Evolutionary conservation across 2,329 filamentous ascomycete genomes (phyloP), one percentile per base, ranked within the genome.

Genomic region (Colletotrichum sp.): DNA sequence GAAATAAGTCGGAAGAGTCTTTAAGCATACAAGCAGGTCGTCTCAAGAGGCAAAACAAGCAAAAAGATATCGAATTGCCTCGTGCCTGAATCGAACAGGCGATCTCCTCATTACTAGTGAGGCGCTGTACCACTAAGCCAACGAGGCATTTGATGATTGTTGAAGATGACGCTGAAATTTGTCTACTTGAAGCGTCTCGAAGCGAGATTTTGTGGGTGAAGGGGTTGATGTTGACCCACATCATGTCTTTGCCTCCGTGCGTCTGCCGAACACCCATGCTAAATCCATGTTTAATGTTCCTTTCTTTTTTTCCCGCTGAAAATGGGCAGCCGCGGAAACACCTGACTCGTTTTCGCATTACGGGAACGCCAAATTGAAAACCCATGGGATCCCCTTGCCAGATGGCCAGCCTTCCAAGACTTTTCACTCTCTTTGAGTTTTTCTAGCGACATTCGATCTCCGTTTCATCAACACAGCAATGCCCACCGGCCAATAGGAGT

Each of bases 41-140:
- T 9, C 3, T 27, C 8, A 68, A 19, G 66, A 60, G 36, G 13
- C 8, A 13, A 22, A 44, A 60, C 25, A 48, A 3, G 15, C 32
- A 59, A 25, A 36, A 44, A 28, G 3, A 11, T 15, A 25, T 13
- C 3, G 1, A 0, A 0, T 9, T 75, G 72, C 72, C 72, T 75
- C 73, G 73, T 75, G 59, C 61, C 69, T 60, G 73, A 75, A 75
- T 75, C 73, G 73, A 75, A 75, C 73, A 60, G 69, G 61, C 59
- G 73, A 75, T 75, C 73, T 75, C 64, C 72, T 75, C 72, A 75
- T 75, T 75, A 75, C 72, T 75, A 75, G 72, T 75, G 72, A 75
- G 72, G 63, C 72, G 73, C 73, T 75, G 59, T 75, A 75, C 73
- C 73, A 75, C 73, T 75, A 63, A 75, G 73, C 73, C 73, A 75